These are phyloP conservation scores for Eustoma russellianum DNA, from an alignment of 257 asterid genomes.

Conservation along the genomic window DNA sequence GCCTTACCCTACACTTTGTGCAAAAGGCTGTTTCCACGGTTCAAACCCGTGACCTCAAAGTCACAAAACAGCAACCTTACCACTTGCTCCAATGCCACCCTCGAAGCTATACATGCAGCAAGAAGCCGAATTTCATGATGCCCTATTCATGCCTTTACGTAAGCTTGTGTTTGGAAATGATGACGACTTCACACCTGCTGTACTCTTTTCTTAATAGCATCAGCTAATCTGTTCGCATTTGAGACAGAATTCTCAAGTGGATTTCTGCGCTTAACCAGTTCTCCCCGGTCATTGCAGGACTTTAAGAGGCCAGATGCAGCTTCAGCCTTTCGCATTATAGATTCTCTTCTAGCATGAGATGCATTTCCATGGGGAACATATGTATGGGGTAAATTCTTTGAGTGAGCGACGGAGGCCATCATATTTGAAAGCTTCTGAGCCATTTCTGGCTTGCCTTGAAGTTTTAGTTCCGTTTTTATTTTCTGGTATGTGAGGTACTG, in stretches of 20 bases:
- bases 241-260: constrained; percentile 24
- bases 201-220: constrained; percentile 1
- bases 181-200: not conserved
- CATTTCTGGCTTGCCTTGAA: constrained; percentile 42
- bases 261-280: constrained; percentile 39
- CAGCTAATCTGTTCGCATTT: constrained; percentile 8
- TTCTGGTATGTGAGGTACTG: constrained; percentile 68
- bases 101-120: constrained; percentile 2
- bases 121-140: not conserved
- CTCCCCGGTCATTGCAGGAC: constrained; percentile 42
- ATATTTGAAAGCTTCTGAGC: constrained; percentile 41
- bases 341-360: constrained; percentile 29
- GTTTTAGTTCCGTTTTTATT: constrained; percentile 38
- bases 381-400: constrained; percentile 66
- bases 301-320: constrained; percentile 52
- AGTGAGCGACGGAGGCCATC: constrained; percentile 62
- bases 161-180: not conserved
- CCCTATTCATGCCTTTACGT: not conserved
- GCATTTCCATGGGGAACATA: constrained; percentile 26
- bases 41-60: no score
- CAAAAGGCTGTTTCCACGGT: no score
- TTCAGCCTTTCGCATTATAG: constrained; percentile 59
- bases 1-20: no score
- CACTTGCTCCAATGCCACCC: no score
- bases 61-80: no score